phyloP scores from a whole-genome alignment of 2,329 filamentous ascomycete genomes.

The Colletotrichum sansevieriae region DNA sequence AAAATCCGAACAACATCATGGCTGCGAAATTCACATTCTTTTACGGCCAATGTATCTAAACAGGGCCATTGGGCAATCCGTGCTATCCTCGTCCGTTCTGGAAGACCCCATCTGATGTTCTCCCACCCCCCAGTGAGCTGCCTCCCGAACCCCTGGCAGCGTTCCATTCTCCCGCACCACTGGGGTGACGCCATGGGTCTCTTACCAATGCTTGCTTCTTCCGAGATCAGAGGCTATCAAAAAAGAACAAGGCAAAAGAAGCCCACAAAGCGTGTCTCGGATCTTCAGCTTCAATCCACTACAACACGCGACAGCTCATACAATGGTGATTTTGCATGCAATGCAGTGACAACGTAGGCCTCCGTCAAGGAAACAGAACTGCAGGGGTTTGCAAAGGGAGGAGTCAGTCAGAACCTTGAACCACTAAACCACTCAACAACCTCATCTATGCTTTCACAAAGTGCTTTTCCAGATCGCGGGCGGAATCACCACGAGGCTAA shows the following conservation, averaged over 20 bases:
- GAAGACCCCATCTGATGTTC: not conserved
- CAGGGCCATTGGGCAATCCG: not conserved
- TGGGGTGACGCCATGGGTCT: too few relatives aligned
- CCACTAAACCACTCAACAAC: not conserved
- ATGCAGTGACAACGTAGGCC: too few relatives aligned
- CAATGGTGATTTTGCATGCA: too few relatives aligned
- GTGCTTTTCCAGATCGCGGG: not conserved
- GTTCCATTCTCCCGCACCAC: too few relatives aligned
- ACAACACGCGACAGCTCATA: too few relatives aligned
- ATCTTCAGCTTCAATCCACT: too few relatives aligned
- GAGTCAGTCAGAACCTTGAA: constrained; percentile 6
- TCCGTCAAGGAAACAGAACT: not conserved
- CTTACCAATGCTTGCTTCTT: too few relatives aligned
- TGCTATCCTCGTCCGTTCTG: not conserved
- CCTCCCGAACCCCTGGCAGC: not conserved
- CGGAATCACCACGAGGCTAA: not conserved
- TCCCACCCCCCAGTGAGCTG: not conserved
- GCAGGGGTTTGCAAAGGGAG: not conserved
- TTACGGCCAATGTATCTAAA: not conserved
- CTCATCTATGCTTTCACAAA: too few relatives aligned
- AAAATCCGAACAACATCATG: not conserved
- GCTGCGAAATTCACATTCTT: not conserved
- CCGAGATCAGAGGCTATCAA: too few relatives aligned
- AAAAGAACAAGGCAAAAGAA: too few relatives aligned
- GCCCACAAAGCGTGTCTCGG: too few relatives aligned